Conservation (phyloP, 106 monocot genomes). For the Acorus calamus region DNA sequence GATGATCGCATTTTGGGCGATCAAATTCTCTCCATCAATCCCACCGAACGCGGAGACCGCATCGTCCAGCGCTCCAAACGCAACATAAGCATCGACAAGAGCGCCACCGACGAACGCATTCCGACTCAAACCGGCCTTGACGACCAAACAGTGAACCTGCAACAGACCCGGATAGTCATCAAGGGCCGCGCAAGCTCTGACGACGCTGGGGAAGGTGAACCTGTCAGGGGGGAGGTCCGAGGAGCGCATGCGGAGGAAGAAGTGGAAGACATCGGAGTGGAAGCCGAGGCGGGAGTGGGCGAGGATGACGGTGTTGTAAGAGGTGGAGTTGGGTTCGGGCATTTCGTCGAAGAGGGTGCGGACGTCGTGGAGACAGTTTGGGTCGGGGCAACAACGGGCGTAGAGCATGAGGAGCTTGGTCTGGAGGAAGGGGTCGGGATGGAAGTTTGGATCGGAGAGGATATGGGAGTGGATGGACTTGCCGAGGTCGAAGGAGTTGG, state of each 20-base stretch:
- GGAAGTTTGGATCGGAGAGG: slow-evolving; percentile 2
- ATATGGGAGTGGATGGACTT: slow-evolving; percentile 15
- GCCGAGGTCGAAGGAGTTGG: slow-evolving; percentile 15
- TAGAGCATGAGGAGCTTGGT: slow-evolving; percentile 25
- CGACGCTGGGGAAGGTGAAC: slow-evolving; percentile 22
- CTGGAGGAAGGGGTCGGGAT: slow-evolving; percentile 15
- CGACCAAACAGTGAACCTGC: slow-evolving; percentile 13
- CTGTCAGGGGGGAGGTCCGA: slow-evolving; percentile 6
- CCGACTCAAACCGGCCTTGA: slow-evolving; percentile 6
- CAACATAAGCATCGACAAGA: slow-evolving; percentile 8
- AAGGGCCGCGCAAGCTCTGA: slow-evolving; percentile 9
- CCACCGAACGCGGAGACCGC: slow-evolving; percentile 7
- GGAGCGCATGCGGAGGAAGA: slow-evolving; percentile 8
- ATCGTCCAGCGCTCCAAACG: slow-evolving; percentile 10
- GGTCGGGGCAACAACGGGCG: slow-evolving; percentile 1
- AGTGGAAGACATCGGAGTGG: slow-evolving; percentile 4
- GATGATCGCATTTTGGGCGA: slow-evolving; percentile 8
- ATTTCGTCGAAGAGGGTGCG: slow-evolving; percentile 17
- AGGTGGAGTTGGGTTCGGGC: slow-evolving; percentile 12
- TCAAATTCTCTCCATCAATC: slow-evolving; percentile 8
- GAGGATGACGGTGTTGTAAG: slow-evolving; percentile 15
- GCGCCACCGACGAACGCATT: slow-evolving; percentile 10
- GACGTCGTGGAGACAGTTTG: background rate
- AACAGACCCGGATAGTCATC: background rate
- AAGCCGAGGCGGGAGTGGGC: background rate